Base-by-base conservation (phyloP, 192 early-diverging fungal species). In the Podochytrium sp. region DNA sequence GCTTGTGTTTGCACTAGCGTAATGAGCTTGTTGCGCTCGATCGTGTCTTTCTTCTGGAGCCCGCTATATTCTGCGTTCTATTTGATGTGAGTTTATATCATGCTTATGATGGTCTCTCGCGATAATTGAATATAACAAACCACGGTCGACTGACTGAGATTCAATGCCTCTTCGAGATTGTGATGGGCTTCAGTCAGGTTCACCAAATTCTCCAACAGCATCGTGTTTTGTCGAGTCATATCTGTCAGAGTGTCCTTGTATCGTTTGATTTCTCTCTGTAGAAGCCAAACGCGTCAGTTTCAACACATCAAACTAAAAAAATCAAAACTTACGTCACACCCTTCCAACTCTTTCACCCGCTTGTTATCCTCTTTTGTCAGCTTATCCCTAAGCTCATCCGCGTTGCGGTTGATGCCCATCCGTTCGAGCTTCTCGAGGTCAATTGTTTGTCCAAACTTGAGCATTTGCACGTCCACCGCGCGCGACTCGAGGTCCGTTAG, bases 401-500 rank as follows among this genome's bases (percentile, higher is more conserved):
- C 88, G 30, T 61, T 80, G 65, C 81, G 83, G 79, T 90, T 90
- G 23, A 87, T 83, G 2, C 87, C 87, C 74, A 90, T 80, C 32
- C 82, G 56, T 57, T 90, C 88, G 25, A 90, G 78, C 70, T 85
- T 87, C 65, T 90, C 88, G 16, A 90, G 73, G 68, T 90, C 88
- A 32, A 90, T 83, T 16, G 81, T 84, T 61, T 84, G 79, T 3
- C 88, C 88, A 75, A 90, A 90, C 70, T 90, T 90, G 38, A 90
- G 83, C 85, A 88, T 89, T 73, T 90, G 88, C 10, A 89, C 88
- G 64, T 90, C 87, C 6, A 51, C 58, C 33, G 85, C 80, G 2
- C 81, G 80, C 6, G 63, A 79, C 29, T 82, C 80, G 14, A 89
- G 75, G 18, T 87, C 88, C 32, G 76, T 78, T 25, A 88, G 76